Conservation (phyloP, 192 early-diverging fungal species). For the Funneliformis geosporum region DNA sequence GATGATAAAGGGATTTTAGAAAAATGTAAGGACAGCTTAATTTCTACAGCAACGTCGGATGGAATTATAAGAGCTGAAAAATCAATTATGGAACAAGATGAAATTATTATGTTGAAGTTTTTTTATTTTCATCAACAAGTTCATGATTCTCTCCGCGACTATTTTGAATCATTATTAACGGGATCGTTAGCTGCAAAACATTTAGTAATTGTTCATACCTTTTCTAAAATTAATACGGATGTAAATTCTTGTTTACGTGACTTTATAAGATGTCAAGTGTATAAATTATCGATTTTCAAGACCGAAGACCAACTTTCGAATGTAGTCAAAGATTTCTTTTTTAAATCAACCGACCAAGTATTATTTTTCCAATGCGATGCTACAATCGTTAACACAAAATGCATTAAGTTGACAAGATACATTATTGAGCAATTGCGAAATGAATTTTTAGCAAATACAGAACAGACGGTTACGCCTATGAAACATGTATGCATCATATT, state of each 20-base stretch:
- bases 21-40: constrained; percentile 17
- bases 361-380: constrained; percentile 21
- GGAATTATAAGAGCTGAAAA: constrained; percentile 19
- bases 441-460: not conserved
- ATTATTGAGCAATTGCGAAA: constrained; percentile 9
- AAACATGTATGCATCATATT: not conserved
- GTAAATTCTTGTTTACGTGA: not conserved
- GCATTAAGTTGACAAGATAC: constrained; percentile 21
- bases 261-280: not conserved
- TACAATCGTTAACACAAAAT: not conserved
- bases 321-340: constrained; percentile 2
- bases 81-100: not conserved
- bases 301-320: not conserved
- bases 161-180: constrained; percentile 7
- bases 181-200: not conserved
- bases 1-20: not conserved
- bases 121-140: constrained; percentile 19
- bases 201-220: constrained; percentile 19
- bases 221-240: constrained; percentile 23
- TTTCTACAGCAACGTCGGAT: constrained; percentile 22
- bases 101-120: not conserved
- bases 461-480: too few species aligned
- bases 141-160: constrained; percentile 20
- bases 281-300: constrained; percentile 21
- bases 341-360: constrained; percentile 1